Evolutionary conservation across 176 grass and related monocot genomes (phyloP), one percentile per base, ranked within the genome.

Genomic region (Triticum dicoccoides): DNA sequence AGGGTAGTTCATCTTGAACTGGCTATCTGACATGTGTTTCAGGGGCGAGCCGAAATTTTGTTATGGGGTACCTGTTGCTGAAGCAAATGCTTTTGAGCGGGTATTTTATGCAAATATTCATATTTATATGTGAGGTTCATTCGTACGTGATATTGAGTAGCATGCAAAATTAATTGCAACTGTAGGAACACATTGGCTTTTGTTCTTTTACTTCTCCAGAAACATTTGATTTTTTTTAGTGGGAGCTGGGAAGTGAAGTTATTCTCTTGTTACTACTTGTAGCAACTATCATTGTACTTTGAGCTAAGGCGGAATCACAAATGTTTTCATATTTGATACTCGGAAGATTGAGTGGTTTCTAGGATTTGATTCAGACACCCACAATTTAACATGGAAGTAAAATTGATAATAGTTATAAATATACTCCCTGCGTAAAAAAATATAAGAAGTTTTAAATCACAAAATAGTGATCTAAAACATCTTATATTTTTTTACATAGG

Each of bases 11-110:
- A 85, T 78, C 12, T 82, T 34, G 62, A 65, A 72, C 15, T 38
- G 41, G 86, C 81, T 88, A 54, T 93, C 73, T 41, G 13, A 69
- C 37, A 42, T 70, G 80, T 87, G 87, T 93, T 90, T 95, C 83
- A 95, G 91, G 93, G 95, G 95, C 14, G 93, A 91, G 68, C 91
- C 93, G 18, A 95, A 95, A 85, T 98, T 85, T 86, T 98, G 95
- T 91, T 98, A 98, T 80, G 95, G 95, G 44, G 93, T 98, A 11
- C 93, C 91, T 91, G 89, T 91, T 84, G 87, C 75, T 63, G 89
- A 91, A 91, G 93, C 91, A 39, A 87, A 73, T 91, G 87, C 91
- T 86, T 98, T 95, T 95, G 93, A 98, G 85, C 66, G 87, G 93
- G 95, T 95, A 93, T 21, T 72, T 80, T 86, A 54, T 83, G 72